Evolutionary conservation across 2,329 filamentous ascomycete genomes (phyloP), one percentile per base, ranked within the genome.

Genomic region (Teratosphaeria epicoccoides): DNA sequence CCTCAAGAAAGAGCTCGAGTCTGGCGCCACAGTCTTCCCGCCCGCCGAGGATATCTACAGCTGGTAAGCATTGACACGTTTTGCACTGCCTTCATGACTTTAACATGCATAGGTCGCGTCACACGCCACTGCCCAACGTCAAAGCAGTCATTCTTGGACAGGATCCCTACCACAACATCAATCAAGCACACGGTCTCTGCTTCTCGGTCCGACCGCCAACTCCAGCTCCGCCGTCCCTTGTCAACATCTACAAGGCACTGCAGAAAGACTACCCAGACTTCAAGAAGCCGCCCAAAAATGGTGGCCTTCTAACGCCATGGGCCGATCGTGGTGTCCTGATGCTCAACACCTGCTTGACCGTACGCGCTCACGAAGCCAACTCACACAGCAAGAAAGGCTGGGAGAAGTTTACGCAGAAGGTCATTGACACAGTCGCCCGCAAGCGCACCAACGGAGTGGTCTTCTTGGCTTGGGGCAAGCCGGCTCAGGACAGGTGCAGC

Each of bases 81-180:
- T 46, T 17, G 1, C 11, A 6, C 7, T 24, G 11, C 3, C 95
- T 75, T 33, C 24, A 20, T 47, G 25, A 50, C 37, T 28, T 44
- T 24, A 24, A 55, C 46, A 46, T 49, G 12, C 45, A 17, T 23
- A 96, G 91, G 91, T 96, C 91, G 55, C 86, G 89, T 24, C 86
- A 95, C 68, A 96, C 91, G 0, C 90, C 93, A 6, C 83, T 98
- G 61, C 75, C 84, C 72, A 84, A 78, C 12, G 90, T 97, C 68
- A 95, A 95, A 70, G 86, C 87, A 52, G 90, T 98, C 55, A 89
- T 98, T 64, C 71, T 97, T 50, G 93, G 93, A 58, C 93, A 98
- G 73, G 93, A 98, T 68, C 93, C 93, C 2, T 98, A 98, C 70
- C 93, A 98, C 74, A 95, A 95, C 68, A 70, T 82, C 68, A 94